phyloP scores from a whole-genome alignment of 768 basidiomycete genomes.

The Filobasidium floriforme region DNA sequence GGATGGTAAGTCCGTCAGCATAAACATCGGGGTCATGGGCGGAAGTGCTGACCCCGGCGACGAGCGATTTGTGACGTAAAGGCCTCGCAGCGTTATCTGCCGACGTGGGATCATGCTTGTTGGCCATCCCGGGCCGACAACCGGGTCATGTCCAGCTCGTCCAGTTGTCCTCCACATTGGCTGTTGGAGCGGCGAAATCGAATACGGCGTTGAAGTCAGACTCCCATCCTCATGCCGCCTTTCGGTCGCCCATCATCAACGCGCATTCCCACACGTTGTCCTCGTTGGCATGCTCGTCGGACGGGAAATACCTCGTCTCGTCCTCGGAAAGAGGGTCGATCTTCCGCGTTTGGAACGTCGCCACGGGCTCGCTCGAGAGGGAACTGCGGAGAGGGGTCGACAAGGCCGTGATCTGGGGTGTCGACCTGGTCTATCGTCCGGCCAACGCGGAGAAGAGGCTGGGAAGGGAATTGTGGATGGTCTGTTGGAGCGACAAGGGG shows the following conservation, averaged over 20 bases:
- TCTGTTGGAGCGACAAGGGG: slow-evolving; percentile 46
- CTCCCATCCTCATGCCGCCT: slow-evolving; percentile 20
- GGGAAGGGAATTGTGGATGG: slow-evolving; percentile 28
- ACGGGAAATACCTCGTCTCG: slow-evolving; percentile 38
- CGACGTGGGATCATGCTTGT: slow-evolving; percentile 32
- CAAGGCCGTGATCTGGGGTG: slow-evolving; percentile 42
- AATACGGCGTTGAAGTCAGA: background rate
- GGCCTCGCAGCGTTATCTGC: slow-evolving; percentile 41
- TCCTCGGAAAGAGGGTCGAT: slow-evolving; percentile 42
- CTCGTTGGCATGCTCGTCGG: slow-evolving; percentile 33
- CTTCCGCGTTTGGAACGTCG: slow-evolving; percentile 42
- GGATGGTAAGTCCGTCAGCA: slow-evolving; percentile 25
- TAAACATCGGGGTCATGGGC: background rate
- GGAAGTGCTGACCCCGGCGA: background rate
- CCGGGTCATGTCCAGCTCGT: slow-evolving; percentile 44
- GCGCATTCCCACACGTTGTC: slow-evolving; percentile 42
- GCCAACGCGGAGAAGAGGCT: slow-evolving; percentile 7
- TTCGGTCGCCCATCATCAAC: slow-evolving; percentile 44
- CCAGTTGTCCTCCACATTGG: slow-evolving; percentile 33
- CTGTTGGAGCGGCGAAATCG: background rate
- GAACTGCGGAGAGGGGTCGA: slow-evolving; percentile 44
- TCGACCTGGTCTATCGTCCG: slow-evolving; percentile 21
- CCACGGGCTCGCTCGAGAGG: slow-evolving; percentile 32
- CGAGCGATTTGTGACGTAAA: slow-evolving; percentile 14
- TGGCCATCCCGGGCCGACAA: slow-evolving; percentile 46